Evolutionary conservation across 2,329 filamentous ascomycete genomes (phyloP).

Genomic region (Apiospora arundinis): DNA sequence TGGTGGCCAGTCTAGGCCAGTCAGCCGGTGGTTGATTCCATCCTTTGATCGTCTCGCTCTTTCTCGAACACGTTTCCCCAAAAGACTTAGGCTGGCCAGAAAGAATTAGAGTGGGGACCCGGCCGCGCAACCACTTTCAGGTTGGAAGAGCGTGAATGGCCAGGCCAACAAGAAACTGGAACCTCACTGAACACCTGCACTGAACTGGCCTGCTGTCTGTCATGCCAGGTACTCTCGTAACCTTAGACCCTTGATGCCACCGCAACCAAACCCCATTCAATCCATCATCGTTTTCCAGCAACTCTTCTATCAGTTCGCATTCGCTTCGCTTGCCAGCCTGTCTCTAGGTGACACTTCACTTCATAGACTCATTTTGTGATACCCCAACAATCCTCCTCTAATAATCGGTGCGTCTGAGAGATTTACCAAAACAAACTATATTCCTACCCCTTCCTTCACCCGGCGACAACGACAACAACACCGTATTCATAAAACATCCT

Average conservation of each 20-base stretch:
- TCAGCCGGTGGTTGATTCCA: not conserved
- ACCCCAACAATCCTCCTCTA: not conserved
- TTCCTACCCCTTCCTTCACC: not conserved
- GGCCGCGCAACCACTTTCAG: constrained; percentile 8
- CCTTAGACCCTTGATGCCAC: no score
- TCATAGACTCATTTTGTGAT: constrained; percentile 17
- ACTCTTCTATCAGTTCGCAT: constrained; percentile 11
- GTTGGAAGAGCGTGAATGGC: not conserved
- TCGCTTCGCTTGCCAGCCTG: constrained; percentile 16
- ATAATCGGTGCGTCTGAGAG: not conserved
- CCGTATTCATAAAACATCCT: not conserved
- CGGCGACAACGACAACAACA: not conserved
- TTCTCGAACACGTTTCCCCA: constrained; percentile 15
- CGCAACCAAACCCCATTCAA: not conserved
- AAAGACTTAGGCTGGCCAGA: not conserved
- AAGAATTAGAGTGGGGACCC: not conserved
- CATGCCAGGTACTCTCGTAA: not conserved
- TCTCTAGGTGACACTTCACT: constrained; percentile 19
- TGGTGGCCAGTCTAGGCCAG: no score
- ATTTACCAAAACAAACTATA: not conserved
- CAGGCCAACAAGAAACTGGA: no score
- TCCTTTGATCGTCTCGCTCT: not conserved
- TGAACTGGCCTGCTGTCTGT: not conserved
- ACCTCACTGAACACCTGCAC: no score
- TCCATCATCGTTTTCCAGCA: constrained; percentile 1